These are phyloP conservation scores for Leccinum uliginosum DNA, from an alignment of 768 basidiomycete genomes.

Conservation along the genomic window DNA sequence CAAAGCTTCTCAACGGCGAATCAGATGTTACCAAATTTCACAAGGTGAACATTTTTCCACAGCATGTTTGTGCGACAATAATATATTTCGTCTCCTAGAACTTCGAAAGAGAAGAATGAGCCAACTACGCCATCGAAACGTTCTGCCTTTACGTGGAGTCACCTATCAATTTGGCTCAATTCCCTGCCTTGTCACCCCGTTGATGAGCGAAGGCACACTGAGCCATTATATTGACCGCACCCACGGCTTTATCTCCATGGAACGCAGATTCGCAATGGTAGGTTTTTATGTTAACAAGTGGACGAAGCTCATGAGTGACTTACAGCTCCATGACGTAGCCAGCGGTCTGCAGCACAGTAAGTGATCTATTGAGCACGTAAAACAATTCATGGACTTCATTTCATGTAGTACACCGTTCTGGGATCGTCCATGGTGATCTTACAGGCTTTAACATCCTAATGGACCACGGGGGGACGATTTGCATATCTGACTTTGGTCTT, in stretches of 20 bases:
- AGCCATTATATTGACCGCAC: conserved; percentile 3
- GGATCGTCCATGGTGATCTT: conserved; percentile 14
- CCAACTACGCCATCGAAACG: conserved; percentile 6
- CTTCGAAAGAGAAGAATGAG: conserved; percentile 10
- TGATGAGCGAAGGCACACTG: conserved; percentile 10
- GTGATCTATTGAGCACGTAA: neutral
- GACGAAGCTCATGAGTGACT: neutral
- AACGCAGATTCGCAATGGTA: conserved; percentile 4
- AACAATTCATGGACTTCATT: neutral
- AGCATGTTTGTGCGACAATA: neutral
- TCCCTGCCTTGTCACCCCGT: conserved; percentile 12
- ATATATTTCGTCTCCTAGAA: neutral
- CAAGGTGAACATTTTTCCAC: conserved; percentile 7
- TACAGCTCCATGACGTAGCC: conserved; percentile 9
- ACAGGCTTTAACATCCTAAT: conserved; percentile 14
- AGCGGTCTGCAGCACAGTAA: conserved; percentile 12
- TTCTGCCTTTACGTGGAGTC: conserved; percentile 12
- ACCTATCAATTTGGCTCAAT: conserved; percentile 7
- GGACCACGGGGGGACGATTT: conserved; percentile 2
- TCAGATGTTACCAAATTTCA: neutral
- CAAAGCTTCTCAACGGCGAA: neutral
- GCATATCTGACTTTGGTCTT: conserved; percentile 15
- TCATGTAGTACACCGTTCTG: conserved; percentile 5
- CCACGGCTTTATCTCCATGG: neutral
- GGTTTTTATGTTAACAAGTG: neutral